Conservation (phyloP, 2,329 filamentous ascomycete genomes). For the Monilinia fructigena region DNA sequence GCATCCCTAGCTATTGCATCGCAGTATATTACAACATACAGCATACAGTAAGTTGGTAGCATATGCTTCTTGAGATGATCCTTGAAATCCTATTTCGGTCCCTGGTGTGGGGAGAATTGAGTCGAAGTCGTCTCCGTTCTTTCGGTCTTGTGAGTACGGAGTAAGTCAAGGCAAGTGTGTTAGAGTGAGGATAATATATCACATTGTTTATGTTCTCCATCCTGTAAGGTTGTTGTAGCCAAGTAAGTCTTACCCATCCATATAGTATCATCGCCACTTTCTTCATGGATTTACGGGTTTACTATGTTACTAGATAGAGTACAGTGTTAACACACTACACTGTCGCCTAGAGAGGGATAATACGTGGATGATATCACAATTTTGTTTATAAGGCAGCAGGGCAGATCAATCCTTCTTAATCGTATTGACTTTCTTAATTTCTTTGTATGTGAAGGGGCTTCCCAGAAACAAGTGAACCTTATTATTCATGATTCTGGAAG, state of each 20-base stretch:
- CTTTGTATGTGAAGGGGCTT: neutral
- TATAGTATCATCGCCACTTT: neutral
- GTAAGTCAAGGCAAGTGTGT: neutral
- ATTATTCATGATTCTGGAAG: conserved; percentile 14
- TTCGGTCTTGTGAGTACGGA: neutral
- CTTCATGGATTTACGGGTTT: neutral
- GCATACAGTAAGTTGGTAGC: neutral
- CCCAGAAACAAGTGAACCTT: neutral
- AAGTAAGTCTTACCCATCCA: no score
- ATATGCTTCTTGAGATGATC: neutral
- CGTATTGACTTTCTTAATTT: neutral
- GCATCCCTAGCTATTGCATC: conserved; percentile 14
- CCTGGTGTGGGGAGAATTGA: conserved; percentile 1
- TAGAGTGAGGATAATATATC: neutral
- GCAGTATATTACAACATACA: conserved; percentile 15
- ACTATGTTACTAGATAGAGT: neutral
- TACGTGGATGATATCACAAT: neutral
- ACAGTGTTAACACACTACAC: neutral
- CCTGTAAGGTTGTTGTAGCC: no score
- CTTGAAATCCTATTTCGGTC: conserved; percentile 5
- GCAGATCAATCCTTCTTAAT: neutral
- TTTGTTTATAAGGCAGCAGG: neutral
- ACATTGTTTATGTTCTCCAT: neutral
- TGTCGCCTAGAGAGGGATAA: neutral
- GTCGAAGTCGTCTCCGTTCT: neutral